A percentile compares a stretch with the other conserved stretches of the same genome.
These are phyloP conservation scores for Arabidopsis arenosa DNA, from an alignment of 345 rosid genomes.

Conservation along the genomic window DNA sequence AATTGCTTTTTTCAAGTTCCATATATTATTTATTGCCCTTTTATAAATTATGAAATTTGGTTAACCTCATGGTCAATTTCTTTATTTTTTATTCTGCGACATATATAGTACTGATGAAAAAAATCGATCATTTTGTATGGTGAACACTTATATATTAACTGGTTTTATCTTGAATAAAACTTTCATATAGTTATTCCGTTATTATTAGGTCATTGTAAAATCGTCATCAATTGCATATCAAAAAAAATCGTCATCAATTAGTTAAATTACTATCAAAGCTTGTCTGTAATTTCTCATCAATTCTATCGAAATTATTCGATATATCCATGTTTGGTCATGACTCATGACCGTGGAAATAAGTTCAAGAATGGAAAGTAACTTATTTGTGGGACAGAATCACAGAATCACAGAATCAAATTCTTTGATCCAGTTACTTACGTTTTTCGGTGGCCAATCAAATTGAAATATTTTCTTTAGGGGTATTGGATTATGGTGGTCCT, in stretches of 20 bases:
- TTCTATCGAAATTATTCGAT: too few species aligned
- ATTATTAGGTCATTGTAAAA: too few species aligned
- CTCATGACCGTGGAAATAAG: not conserved
- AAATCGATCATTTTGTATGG: not conserved
- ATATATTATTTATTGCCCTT: not conserved
- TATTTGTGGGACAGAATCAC: conserved; percentile 10
- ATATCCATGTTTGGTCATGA: not conserved
- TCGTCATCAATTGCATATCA: too few species aligned
- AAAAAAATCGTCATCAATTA: too few species aligned
- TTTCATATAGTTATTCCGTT: not conserved
- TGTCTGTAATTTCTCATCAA: not conserved
- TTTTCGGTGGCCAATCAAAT: conserved; percentile 10
- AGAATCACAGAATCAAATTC: conserved; percentile 30
- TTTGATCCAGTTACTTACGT: conserved; percentile 4
- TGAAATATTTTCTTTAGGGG: not conserved
- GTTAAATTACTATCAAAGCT: too few species aligned
- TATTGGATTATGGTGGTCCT: not conserved
- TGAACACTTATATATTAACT: not conserved
- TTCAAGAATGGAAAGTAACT: not conserved
- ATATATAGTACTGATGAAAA: not conserved
- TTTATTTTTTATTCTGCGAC: not conserved
- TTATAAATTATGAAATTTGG: not conserved
- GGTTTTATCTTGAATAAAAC: not conserved
- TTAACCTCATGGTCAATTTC: not conserved
- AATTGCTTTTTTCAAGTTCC: not conserved